phyloP scores from a whole-genome alignment of 371 early-diverging fungal species.

The Mortierella sp. region DNA sequence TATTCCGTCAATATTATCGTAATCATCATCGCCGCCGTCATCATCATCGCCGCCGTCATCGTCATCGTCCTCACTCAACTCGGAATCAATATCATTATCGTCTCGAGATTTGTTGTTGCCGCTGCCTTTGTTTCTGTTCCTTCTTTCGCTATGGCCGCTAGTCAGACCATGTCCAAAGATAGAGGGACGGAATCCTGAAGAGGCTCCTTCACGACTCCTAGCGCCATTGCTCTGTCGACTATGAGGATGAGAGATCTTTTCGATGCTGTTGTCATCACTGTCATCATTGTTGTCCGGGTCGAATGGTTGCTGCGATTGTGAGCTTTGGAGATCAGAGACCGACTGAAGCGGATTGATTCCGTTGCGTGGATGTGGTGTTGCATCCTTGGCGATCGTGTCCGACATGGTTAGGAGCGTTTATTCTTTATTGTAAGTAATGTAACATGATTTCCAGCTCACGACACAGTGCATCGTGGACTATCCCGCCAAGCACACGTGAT shows the following conservation, averaged over 20 bases:
- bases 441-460: neutral
- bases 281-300: neutral
- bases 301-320: neutral
- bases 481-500: no score
- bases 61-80: neutral
- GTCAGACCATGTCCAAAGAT: slow-evolving; percentile 15
- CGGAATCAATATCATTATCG: neutral
- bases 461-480: no score
- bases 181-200: neutral
- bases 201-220: neutral
- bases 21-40: slow-evolving; percentile 1
- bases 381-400: slow-evolving; percentile 7
- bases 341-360: neutral
- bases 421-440: neutral
- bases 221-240: slow-evolving; percentile 7
- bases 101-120: slow-evolving; percentile 2
- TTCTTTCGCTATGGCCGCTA: neutral
- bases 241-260: slow-evolving; percentile 14
- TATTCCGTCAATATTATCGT: neutral
- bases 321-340: neutral
- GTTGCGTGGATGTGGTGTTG: slow-evolving; percentile 3
- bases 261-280: slow-evolving; percentile 5
- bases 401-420: neutral
- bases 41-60: slow-evolving; percentile 1
- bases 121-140: neutral